phyloP scores from a whole-genome alignment of 2,329 filamentous ascomycete genomes.

The Penicillium paneum region DNA sequence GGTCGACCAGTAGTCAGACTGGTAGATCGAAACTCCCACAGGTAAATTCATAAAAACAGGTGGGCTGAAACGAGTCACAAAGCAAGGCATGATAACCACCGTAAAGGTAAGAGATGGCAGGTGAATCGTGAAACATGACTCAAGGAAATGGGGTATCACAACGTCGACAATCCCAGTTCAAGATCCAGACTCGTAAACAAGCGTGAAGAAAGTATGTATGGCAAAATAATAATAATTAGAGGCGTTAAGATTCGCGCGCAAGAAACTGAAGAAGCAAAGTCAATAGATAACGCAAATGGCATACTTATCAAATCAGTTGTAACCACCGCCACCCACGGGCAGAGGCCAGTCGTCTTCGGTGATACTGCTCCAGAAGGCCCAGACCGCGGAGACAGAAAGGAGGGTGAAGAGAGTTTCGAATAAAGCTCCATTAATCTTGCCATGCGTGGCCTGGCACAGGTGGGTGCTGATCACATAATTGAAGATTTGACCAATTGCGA shows the following conservation, averaged over 20 bases:
- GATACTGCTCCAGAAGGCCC: constrained; percentile 98
- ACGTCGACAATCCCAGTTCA: constrained; percentile 17
- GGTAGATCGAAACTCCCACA: constrained; percentile 6
- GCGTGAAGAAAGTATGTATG: constrained; percentile 16
- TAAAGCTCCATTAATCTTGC: constrained; percentile 86
- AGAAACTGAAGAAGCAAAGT: constrained; percentile 4
- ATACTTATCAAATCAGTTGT: constrained; percentile 26
- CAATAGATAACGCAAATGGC: background rate
- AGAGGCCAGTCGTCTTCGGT: constrained; percentile 97
- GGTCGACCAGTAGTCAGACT: constrained; percentile 1
- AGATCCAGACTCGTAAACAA: constrained; percentile 14
- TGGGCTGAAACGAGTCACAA: constrained; percentile 2
- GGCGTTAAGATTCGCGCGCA: constrained; percentile 4
- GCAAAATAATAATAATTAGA: background rate
- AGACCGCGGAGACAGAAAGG: constrained; percentile 75
- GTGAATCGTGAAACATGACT: constrained; percentile 27
- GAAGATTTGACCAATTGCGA: constrained; percentile 91
- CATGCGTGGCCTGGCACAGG: constrained; percentile 77
- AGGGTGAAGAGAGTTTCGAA: constrained; percentile 94
- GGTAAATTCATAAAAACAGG: constrained; percentile 1
- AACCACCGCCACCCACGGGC: constrained; percentile 36
- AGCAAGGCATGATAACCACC: constrained; percentile 9
- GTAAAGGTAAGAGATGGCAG: constrained; percentile 1
- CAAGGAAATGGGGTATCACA: constrained; percentile 25
- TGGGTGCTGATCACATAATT: constrained; percentile 90